phyloP scores from a whole-genome alignment of 331 rosid genomes.

The Erythrophleum ivorense region DNA sequence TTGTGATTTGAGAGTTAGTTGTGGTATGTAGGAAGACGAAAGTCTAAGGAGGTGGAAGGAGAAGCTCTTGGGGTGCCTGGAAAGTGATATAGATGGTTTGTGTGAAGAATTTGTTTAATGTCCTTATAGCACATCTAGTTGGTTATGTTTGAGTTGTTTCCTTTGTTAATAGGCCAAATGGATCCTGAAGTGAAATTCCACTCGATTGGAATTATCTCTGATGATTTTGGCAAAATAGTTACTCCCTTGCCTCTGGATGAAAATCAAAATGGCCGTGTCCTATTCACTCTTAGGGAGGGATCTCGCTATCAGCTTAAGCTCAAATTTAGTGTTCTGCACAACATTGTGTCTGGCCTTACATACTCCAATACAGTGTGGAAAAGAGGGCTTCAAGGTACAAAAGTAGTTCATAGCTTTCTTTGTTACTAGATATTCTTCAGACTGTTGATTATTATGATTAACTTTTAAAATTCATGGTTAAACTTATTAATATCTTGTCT shows the following conservation, averaged over 20 bases:
- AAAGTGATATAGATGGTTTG: constrained; percentile 78
- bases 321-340: constrained; percentile 78
- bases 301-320: constrained; percentile 80
- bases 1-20: constrained; percentile 6
- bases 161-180: constrained; percentile 55
- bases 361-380: constrained; percentile 94
- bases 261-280: constrained; percentile 47
- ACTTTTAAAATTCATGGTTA: no score
- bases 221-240: constrained; percentile 74
- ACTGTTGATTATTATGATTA: no score
- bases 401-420: neutral
- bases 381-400: constrained; percentile 78
- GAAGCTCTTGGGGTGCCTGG: constrained; percentile 91
- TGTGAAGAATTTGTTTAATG: constrained; percentile 13
- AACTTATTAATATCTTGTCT: neutral
- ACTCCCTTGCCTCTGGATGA: constrained; percentile 70
- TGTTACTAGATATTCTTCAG: neutral
- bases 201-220: constrained; percentile 76
- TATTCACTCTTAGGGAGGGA: constrained; percentile 78
- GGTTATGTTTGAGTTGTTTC: constrained; percentile 31
- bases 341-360: constrained; percentile 89
- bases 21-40: constrained; percentile 77
- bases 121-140: neutral
- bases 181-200: constrained; percentile 92
- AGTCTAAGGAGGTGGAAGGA: constrained; percentile 99